phyloP scores from a whole-genome alignment of 768 basidiomycete species.

The Hygrocybe punicea region DNA sequence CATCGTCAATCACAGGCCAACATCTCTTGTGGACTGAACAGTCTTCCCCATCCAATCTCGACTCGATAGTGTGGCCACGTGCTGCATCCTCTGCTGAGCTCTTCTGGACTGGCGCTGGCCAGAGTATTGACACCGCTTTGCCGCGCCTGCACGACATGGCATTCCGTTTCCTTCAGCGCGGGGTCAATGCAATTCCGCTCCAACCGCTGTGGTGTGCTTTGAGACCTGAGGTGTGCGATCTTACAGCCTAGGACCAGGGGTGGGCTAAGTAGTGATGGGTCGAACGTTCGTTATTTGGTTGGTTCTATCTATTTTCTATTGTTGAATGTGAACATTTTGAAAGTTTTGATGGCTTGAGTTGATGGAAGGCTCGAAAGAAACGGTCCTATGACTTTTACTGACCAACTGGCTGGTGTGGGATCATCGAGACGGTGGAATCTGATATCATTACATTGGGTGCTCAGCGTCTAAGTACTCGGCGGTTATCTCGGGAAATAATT shows the following conservation, averaged over 20 bases:
- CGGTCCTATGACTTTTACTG: too few species aligned
- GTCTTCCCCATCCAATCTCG: constrained; percentile 63
- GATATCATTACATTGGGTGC: too few species aligned
- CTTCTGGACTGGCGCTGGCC: constrained; percentile 64
- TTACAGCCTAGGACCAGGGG: constrained; percentile 32
- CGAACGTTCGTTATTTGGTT: too few species aligned
- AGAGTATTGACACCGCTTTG: constrained; percentile 47
- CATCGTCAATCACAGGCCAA: constrained; percentile 40
- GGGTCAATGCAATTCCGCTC: constrained; percentile 55
- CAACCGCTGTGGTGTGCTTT: constrained; percentile 75
- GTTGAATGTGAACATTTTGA: too few species aligned
- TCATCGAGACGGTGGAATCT: too few species aligned
- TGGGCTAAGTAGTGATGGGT: not conserved
- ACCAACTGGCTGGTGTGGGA: too few species aligned
- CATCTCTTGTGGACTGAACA: constrained; percentile 76
- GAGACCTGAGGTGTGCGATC: constrained; percentile 55
- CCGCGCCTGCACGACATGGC: constrained; percentile 64
- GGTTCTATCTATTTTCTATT: too few species aligned
- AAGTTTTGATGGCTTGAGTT: too few species aligned
- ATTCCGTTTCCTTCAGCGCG: constrained; percentile 59
- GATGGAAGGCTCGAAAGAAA: too few species aligned
- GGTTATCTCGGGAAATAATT: too few species aligned
- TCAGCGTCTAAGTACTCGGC: too few species aligned
- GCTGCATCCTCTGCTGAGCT: constrained; percentile 70
- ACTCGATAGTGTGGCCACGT: constrained; percentile 68